Evolutionary conservation across 805 yeast genomes (phyloP), one percentile per base, ranked within the genome.

Genomic region (Yamadazyma ubonensis): DNA sequence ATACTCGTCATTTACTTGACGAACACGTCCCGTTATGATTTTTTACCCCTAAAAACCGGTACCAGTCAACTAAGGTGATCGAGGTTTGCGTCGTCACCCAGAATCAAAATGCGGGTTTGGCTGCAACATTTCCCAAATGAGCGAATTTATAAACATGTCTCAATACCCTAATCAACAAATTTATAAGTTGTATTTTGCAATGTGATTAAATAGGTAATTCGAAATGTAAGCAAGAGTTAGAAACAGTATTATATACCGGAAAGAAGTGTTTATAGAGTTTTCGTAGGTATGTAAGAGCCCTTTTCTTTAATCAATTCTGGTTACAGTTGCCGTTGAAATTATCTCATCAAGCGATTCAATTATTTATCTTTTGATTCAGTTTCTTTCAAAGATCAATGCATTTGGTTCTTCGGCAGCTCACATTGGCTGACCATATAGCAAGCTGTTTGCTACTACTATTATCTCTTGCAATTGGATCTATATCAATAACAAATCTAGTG

Each of bases 391-490:
- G 14, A 28, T 28, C 18, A 28, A 14, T 28, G 11, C 18, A 28
- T 4, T 27, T 35, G 38, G 30, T 35, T 11, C 38, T 35, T 12
- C 30, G 25, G 17, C 33, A 20, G 22, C 32, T 31, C 11, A 25
- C 25, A 4, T 11, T 7, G 23, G 16, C 39, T n/a, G 33, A 34
- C 19, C 43, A 29, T 34, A 11, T 36, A n/a, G 9, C 17, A 8
- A 34, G 33, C 16, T 19, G 26, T 14, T 6, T 41, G 7, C 18
- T 41, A 6, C 15, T 44, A 10, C 37, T 44, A 22, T 4, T 41
- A 17, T 5, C 35, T 26, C 27, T 44, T 14, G 22, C 39, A 9
- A 27, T 39, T 11, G 48, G 48, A 17, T 28, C 44, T 7, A 21
- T 44, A 23, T 12, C 30, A 19, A 14, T 33, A n/a, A 14, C 20